phyloP scores from a whole-genome alignment of 208 protist species.

The Trichomonas tenax region DNA sequence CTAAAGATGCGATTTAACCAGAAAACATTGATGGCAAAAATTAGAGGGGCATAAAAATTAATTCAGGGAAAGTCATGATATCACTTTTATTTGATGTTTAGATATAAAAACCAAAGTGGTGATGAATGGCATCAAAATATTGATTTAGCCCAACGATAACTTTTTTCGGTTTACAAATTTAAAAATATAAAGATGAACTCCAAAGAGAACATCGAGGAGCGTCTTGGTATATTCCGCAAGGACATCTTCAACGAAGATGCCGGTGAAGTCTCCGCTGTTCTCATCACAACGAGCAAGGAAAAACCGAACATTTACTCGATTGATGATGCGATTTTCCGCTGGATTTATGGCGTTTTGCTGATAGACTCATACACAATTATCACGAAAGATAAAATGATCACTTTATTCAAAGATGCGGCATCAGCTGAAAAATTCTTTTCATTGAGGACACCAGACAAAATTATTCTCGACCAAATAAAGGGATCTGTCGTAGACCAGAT shows the following conservation, averaged over 20 bases:
- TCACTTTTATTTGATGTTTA: no score
- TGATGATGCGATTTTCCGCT: background rate
- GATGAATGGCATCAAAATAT: no score
- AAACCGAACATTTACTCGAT: background rate
- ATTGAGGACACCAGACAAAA: background rate
- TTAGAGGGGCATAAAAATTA: no score
- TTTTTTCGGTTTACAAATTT: background rate
- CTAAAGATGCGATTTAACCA: no score
- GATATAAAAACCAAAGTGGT: no score
- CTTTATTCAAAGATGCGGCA: background rate
- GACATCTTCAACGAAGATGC: background rate
- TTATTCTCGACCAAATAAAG: background rate
- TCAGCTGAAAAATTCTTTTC: no score
- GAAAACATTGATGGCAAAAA: no score
- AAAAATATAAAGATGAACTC: background rate
- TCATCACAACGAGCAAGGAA: background rate
- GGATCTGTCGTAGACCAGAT: background rate
- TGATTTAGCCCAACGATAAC: background rate
- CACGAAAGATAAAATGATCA: background rate
- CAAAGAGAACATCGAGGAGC: background rate
- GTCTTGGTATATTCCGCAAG: background rate
- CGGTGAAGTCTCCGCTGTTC: background rate
- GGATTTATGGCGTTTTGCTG: background rate
- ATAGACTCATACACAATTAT: background rate
- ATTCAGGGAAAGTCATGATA: no score